Evolutionary conservation across 805 yeast species (phyloP).

Genomic region (Metschnikowia gelsemii): DNA sequence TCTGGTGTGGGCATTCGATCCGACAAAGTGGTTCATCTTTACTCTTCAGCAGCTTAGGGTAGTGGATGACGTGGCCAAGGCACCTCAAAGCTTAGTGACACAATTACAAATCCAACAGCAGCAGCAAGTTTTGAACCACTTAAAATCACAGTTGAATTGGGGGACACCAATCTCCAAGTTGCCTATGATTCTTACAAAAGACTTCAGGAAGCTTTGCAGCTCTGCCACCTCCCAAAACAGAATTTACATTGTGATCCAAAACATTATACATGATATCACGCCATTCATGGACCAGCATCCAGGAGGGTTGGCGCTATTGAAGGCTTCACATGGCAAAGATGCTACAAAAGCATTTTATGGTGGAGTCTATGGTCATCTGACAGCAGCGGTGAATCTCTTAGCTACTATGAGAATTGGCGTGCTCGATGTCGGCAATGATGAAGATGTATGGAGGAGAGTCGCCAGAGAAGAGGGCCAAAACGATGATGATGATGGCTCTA

Average conservation of each 20-base stretch:
- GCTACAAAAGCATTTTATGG: constrained; percentile 94
- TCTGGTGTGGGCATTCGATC: constrained; percentile 76
- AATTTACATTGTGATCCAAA: constrained; percentile 79
- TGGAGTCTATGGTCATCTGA: constrained; percentile 89
- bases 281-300: constrained; percentile 92
- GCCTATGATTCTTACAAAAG: constrained; percentile 58
- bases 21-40: constrained; percentile 76
- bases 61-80: constrained; percentile 57
- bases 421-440: constrained; percentile 75
- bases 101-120: constrained; percentile 57
- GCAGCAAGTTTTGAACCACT: constrained; percentile 75
- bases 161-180: constrained; percentile 88
- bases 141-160: constrained; percentile 82
- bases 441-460: constrained; percentile 79
- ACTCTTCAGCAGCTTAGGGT: constrained; percentile 51
- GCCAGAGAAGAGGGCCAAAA: constrained; percentile 58
- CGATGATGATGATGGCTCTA: constrained; percentile 12
- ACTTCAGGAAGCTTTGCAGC: constrained; percentile 41
- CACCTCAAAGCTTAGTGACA: constrained; percentile 68
- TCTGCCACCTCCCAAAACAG: constrained; percentile 41
- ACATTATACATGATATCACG: constrained; percentile 90
- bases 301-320: constrained; percentile 80
- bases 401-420: constrained; percentile 95
- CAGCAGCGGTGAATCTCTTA: constrained; percentile 86
- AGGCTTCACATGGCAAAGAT: constrained; percentile 85